phyloP scores from a whole-genome alignment of 164 flowering plant genomes.

The Nymphaea colorata region DNA sequence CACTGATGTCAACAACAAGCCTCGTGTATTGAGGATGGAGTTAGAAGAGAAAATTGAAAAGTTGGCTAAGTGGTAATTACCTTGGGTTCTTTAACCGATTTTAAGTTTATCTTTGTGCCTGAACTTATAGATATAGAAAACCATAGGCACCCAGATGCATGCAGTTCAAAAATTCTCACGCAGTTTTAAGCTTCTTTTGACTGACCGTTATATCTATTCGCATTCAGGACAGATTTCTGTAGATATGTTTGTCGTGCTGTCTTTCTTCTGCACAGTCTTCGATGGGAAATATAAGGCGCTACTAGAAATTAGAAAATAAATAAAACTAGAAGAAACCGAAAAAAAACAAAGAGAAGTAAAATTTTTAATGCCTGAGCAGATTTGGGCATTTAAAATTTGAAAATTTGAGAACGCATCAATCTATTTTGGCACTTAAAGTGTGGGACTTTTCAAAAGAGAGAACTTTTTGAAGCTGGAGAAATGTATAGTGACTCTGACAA shows the following conservation, averaged over 20 bases:
- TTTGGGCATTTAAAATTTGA: too few species aligned
- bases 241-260: neutral
- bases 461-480: too few species aligned
- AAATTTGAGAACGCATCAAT: too few species aligned
- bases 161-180: neutral
- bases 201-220: neutral
- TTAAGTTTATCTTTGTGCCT: neutral
- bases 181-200: too few species aligned
- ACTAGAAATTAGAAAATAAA: too few species aligned
- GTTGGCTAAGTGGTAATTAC: slow-evolving; percentile 59
- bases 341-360: too few species aligned
- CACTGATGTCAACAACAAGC: slow-evolving; percentile 35
- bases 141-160: neutral
- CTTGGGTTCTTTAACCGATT: neutral
- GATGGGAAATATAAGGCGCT: too few species aligned
- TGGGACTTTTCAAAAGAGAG: too few species aligned
- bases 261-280: neutral
- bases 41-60: slow-evolving; percentile 84
- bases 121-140: neutral
- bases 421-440: too few species aligned
- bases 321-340: too few species aligned
- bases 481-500: too few species aligned
- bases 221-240: neutral
- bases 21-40: slow-evolving; percentile 41
- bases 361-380: too few species aligned